Evolutionary conservation across 2,329 filamentous ascomycete species (phyloP), one percentile per base, ranked within the genome.

Genomic region (Sporothrix inflata): DNA sequence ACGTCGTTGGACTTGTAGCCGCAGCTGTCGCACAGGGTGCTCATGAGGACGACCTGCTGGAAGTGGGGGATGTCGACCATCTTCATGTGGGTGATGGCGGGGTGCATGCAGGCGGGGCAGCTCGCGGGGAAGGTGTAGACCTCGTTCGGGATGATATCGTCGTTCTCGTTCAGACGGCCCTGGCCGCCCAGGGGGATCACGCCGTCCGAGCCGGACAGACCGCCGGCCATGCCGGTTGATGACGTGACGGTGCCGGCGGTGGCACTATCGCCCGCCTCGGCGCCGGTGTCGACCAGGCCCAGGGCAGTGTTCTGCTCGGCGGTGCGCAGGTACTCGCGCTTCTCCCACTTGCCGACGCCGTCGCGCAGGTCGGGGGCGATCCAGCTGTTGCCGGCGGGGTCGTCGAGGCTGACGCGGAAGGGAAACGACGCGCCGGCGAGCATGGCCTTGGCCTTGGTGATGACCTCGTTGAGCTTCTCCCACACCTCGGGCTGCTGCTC

Each of bases 1-100:
- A 99, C 94, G 81, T 99, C 96, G 82, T 97, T 98, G 77, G 92
- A 96, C 74, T 94, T 91, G 85, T 98, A 97, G 72, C 95, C 95
- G 80, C 96, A 99, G 81, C 91, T 87, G 38, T 95, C 91, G 83
- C 96, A 99, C 38, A 94, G 91, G 1, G 95, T 98, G 77, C 91
- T 94, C 93, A 97, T 98, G 77, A 99, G 87, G 53, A 98, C 91
- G 3, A 99, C 96, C 79, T 98, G 93, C 83, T 98, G 97, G 85
- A 99, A 99, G 83, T 97, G 92, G 0, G 96, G 96, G 74, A 99
- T 98, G 78, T 97, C 94, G 72, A 98, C 94, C 91, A 97, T 97
- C 85, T 98, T 97, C 94, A 98, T 98, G 82, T 97, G 94, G 11
- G 97, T 97, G 4, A 90, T 90, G 83, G 94, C 98, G 4, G 89